Conservation (phyloP, 305 asterid species). For the Stenogyne calaminthoides region DNA sequence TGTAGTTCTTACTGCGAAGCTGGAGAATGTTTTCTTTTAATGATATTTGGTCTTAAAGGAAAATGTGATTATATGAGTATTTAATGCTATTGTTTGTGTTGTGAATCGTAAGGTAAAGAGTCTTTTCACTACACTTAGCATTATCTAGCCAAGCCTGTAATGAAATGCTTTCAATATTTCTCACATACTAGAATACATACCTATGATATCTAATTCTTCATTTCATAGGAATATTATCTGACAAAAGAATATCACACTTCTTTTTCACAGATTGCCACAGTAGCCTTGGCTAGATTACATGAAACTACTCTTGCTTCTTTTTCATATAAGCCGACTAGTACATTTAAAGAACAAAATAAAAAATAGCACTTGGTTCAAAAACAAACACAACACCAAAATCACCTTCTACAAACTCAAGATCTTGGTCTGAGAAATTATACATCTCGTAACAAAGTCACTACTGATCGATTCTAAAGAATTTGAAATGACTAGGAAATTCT, state of each 20-base stretch:
- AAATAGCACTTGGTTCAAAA: background rate
- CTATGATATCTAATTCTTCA: background rate
- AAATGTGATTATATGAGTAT: background rate
- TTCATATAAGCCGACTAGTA: background rate
- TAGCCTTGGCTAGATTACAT: background rate
- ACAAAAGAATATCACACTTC: background rate
- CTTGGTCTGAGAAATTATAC: background rate
- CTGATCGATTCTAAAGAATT: background rate
- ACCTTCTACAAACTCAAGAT: background rate
- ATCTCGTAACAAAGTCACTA: background rate
- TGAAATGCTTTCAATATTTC: background rate
- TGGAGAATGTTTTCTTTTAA: background rate
- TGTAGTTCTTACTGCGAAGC: background rate
- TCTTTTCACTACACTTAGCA: background rate
- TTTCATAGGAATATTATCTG: background rate
- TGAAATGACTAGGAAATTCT: background rate
- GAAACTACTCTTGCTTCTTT: background rate
- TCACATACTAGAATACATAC: background rate
- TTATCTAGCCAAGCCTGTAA: background rate
- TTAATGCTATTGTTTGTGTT: background rate
- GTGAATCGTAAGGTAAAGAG: conserved; percentile 1
- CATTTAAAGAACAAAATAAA: background rate
- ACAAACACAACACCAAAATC: background rate
- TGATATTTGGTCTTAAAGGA: no score
- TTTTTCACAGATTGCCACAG: background rate